Evolutionary conservation across 1,139 yeast genomes (phyloP), one percentile per base, ranked within the genome.

Genomic region (Yamadazyma pseudoaaseri): DNA sequence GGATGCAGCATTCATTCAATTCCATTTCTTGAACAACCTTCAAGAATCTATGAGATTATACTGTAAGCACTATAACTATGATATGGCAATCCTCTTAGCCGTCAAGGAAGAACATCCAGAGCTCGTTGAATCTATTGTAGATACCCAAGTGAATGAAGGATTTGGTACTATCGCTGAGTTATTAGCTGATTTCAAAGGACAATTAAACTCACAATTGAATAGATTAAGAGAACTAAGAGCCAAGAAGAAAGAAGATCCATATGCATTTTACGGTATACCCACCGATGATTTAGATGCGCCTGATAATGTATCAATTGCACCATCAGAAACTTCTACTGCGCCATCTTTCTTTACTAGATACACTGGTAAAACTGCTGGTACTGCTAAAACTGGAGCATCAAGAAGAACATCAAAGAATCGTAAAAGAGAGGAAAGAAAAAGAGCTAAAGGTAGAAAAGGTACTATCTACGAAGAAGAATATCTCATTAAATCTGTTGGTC

Each of bases 401-500:
- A 77, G 98, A 60, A 77, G 83, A 51, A 89, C 98, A 0, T 76
- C 95, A 7, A 94, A 92, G 62, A 92, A 90, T 59, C 78, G 81
- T 43, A 86, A 96, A 58, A 78, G 98, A 49, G 97, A 92, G 60
- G 98, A 92, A 57, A 79, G 98, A 51, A 94, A 94, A 65, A 76
- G 81, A 43, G 99, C 98, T 1, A 79, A 96, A 50, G 98, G 98
- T 39, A 86, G 95, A 67, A 92, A 92, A 65, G 97, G 97, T 27
- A 90, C 97, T 4, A 85, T 92, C 13, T 92, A 92, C 53, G 98
- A 92, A 60, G 98, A 94, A 55, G 98, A 92, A 57, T 94, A 94
- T 56, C 76, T 94, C 39, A 82, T 92, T 37, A 79, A 76, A 48
- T 89, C 97, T 2, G 81, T 87, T 44, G 95, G 95, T 5, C 77